These are phyloP conservation scores for Grammothele lineata DNA, from an alignment of 768 basidiomycete genomes.

Conservation along the genomic window DNA sequence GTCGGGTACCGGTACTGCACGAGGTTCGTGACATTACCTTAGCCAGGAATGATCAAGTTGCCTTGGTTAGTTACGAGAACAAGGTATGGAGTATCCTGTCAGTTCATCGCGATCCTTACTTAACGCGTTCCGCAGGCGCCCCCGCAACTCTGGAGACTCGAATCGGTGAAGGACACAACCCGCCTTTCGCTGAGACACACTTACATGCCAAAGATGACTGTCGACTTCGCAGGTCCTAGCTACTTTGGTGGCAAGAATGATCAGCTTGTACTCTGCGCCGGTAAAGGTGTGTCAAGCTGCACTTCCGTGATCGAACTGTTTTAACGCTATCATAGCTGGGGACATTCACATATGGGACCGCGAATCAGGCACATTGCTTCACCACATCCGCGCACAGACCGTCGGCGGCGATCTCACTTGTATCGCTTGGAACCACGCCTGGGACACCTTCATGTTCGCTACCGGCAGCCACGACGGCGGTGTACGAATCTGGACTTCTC, in stretches of 20 bases:
- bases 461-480: conserved; percentile 77
- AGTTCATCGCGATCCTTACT: no score
- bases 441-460: conserved; percentile 64
- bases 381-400: conserved; percentile 58
- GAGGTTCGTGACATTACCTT: conserved; percentile 70
- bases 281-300: conserved; percentile 50
- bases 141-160: conserved; percentile 76
- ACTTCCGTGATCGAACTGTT: not conserved
- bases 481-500: conserved; percentile 63
- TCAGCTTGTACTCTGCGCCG: conserved; percentile 73
- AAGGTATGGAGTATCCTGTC: no score
- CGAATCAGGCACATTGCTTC: conserved; percentile 69
- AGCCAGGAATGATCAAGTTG: conserved; percentile 54
- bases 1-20: conserved; percentile 69
- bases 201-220: conserved; percentile 61
- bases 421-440: conserved; percentile 73
- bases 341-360: conserved; percentile 87
- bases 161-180: conserved; percentile 48
- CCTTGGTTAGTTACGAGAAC: conserved; percentile 70
- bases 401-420: conserved; percentile 66
- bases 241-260: conserved; percentile 81
- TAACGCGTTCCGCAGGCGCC: conserved; percentile 54
- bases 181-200: conserved; percentile 54
- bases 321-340: conserved; percentile 45
- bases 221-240: conserved; percentile 77